phyloP scores from a whole-genome alignment of 176 grass and related monocot species.

The Zoysia japonica region DNA sequence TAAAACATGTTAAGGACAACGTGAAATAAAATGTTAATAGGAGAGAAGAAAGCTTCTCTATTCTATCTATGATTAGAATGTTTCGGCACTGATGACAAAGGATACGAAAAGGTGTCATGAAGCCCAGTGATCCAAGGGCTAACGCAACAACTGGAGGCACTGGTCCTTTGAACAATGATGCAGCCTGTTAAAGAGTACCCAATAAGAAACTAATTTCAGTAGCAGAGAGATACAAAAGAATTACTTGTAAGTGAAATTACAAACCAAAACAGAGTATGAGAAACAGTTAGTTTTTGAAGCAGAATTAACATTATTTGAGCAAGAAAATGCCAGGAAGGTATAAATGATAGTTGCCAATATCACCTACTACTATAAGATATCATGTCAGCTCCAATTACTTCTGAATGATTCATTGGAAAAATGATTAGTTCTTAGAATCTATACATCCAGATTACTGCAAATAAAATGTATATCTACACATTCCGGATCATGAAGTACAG shows the following conservation, averaged over 20 bases:
- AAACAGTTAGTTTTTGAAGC: background rate
- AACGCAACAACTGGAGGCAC: slow-evolving; percentile 96
- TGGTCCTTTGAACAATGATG: slow-evolving; percentile 97
- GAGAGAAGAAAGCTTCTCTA: background rate
- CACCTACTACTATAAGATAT: slow-evolving; percentile 8
- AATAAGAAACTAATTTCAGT: slow-evolving; percentile 31
- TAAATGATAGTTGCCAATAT: background rate
- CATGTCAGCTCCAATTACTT: background rate
- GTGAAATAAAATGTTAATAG: background rate
- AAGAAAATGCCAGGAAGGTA: background rate
- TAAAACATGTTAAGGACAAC: slow-evolving; percentile 57
- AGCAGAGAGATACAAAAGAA: slow-evolving; percentile 1
- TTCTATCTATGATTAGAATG: background rate
- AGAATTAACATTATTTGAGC: background rate
- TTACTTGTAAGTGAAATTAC: background rate
- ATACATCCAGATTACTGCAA: background rate
- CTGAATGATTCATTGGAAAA: background rate
- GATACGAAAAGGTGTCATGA: slow-evolving; percentile 99
- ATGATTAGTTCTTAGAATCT: background rate
- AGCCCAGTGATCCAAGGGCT: slow-evolving; percentile 87
- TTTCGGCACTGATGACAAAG: slow-evolving; percentile 28
- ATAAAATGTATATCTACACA: too few relatives aligned
- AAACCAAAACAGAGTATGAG: background rate
- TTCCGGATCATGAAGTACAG: too few relatives aligned
- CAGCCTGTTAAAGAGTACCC: slow-evolving; percentile 59